These are phyloP conservation scores for Solanum chiquidenum DNA, from an alignment of 257 asterid genomes.

Conservation along the genomic window DNA sequence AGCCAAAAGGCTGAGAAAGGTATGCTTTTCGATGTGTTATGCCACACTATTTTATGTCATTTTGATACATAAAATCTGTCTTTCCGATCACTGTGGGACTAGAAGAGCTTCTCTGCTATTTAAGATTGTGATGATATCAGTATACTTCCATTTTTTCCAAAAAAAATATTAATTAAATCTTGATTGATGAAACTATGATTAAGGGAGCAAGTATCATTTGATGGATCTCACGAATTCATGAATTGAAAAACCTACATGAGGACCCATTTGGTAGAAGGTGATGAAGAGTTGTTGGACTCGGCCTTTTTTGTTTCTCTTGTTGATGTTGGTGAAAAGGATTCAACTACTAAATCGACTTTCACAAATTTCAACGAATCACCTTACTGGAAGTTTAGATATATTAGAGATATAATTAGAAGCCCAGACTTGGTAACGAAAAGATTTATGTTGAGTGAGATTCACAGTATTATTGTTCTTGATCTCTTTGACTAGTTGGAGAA, in stretches of 20 bases:
- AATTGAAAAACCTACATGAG: slow-evolving; percentile 35
- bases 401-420: slow-evolving; percentile 29
- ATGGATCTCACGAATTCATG: slow-evolving; percentile 33
- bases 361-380: slow-evolving; percentile 25
- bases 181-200: slow-evolving; percentile 6
- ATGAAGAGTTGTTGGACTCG: slow-evolving; percentile 56
- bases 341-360: slow-evolving; percentile 18
- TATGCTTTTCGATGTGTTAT: not conserved
- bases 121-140: not conserved
- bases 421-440: slow-evolving; percentile 33
- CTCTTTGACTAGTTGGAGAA: slow-evolving; percentile 53
- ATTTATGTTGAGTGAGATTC: slow-evolving; percentile 49
- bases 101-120: not conserved
- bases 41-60: not conserved
- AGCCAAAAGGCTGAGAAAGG: slow-evolving; percentile 30
- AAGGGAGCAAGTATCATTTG: slow-evolving; percentile 31
- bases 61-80: not conserved
- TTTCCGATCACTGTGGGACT: not conserved
- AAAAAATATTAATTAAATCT: not conserved
- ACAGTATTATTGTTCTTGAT: slow-evolving; percentile 36
- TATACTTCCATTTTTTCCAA: not conserved
- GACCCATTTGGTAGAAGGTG: slow-evolving; percentile 29
- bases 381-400: slow-evolving; percentile 51
- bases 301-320: slow-evolving; percentile 51
- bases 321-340: slow-evolving; percentile 23